phyloP scores from a whole-genome alignment of 129 eudicot genomes.

The Gnaphalium uliginosum region DNA sequence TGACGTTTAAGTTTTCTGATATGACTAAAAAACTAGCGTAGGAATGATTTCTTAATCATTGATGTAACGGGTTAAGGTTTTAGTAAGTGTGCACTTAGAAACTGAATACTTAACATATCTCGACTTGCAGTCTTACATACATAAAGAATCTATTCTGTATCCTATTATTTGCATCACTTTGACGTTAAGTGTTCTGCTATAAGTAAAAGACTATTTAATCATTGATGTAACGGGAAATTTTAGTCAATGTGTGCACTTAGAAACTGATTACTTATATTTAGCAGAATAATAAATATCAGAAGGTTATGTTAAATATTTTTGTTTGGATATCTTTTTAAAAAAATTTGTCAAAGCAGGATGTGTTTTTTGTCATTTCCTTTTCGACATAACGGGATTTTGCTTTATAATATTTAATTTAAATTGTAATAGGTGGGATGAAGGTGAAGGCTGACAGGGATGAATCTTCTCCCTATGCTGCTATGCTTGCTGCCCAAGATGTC shows the following conservation, averaged over 20 bases:
- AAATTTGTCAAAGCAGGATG: neutral
- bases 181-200: neutral
- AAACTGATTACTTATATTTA: too few species aligned
- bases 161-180: neutral
- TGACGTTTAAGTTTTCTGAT: too few species aligned
- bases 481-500: slow-evolving; percentile 56
- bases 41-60: too few species aligned
- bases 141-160: neutral
- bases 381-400: neutral
- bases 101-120: too few species aligned
- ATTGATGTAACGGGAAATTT: too few species aligned
- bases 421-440: slow-evolving; percentile 40
- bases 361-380: too few species aligned
- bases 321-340: too few species aligned
- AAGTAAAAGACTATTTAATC: neutral
- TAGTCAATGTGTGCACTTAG: too few species aligned
- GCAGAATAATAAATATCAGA: neutral
- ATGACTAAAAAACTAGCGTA: too few species aligned
- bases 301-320: neutral
- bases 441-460: slow-evolving; percentile 51
- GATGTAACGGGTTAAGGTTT: too few species aligned
- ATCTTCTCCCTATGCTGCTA: slow-evolving; percentile 48
- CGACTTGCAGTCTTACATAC: neutral
- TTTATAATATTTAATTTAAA: neutral
- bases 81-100: too few species aligned